Evolutionary conservation across 345 rosid genomes (phyloP).

Genomic region (Syzygium oleosum): DNA sequence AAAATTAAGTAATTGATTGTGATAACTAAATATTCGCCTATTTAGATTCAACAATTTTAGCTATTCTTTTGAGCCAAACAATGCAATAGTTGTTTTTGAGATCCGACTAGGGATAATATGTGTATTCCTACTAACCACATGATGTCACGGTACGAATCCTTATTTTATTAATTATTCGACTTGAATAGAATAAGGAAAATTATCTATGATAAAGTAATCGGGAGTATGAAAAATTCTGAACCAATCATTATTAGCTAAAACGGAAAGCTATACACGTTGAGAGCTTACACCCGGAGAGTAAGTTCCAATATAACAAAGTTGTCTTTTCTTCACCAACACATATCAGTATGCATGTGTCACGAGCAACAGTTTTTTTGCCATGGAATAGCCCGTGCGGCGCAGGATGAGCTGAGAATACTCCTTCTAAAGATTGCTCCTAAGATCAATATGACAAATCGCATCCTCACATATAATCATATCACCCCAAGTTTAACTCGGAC

Average conservation of each 20-base stretch:
- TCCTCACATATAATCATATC: too few species aligned
- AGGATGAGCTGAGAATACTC: too few species aligned
- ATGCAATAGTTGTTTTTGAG: not conserved
- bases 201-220: not conserved
- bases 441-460: too few species aligned
- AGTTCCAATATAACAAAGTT: not conserved
- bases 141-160: not conserved
- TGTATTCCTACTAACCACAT: not conserved
- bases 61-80: not conserved
- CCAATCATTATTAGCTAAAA: not conserved
- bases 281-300: not conserved
- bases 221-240: not conserved
- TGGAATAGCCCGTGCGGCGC: too few species aligned
- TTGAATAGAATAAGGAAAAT: not conserved
- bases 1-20: not conserved
- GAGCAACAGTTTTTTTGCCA: too few species aligned
- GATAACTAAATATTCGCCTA: rapidly evolving
- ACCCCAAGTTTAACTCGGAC: too few species aligned
- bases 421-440: too few species aligned
- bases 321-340: not conserved
- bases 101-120: not conserved
- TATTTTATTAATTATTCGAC: not conserved
- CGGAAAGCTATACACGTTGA: not conserved
- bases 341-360: too few species aligned
- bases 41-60: not conserved